Conservation (phyloP, 306 rosid species). For the Adenanthera pavonina region DNA sequence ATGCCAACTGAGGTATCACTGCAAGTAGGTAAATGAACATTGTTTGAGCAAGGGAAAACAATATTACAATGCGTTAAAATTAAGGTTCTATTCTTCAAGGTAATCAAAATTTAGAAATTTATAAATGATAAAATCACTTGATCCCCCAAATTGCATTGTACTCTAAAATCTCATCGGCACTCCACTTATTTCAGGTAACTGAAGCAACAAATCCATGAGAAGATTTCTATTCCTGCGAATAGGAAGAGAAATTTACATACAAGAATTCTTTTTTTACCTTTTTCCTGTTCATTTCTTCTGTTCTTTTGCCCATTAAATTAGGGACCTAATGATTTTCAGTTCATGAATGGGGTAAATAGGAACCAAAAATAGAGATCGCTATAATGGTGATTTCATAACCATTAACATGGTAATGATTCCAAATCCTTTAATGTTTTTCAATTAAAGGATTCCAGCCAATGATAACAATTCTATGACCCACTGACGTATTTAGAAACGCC, state of each 20-base stretch:
- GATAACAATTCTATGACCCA: not conserved
- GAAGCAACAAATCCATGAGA: conserved; percentile 8
- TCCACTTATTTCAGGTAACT: not conserved
- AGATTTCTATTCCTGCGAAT: conserved; percentile 7
- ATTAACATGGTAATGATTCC: not conserved
- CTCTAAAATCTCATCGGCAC: not conserved
- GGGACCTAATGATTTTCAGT: not conserved
- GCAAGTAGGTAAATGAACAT: conserved; percentile 44
- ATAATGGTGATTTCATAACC: conserved; percentile 13
- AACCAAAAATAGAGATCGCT: not conserved
- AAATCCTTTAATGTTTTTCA: not conserved
- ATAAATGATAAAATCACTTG: not conserved
- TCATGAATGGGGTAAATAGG: conserved; percentile 25
- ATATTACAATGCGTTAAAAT: not conserved
- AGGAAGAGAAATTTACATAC: not conserved
- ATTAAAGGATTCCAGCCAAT: not conserved
- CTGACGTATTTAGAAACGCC: not conserved
- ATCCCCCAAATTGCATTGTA: not conserved
- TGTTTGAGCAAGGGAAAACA: conserved; percentile 23
- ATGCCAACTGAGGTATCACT: conserved; percentile 57
- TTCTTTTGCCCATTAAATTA: not conserved
- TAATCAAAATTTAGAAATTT: conserved; percentile 22
- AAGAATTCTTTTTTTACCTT: not conserved
- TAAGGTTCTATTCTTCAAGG: conserved; percentile 17
- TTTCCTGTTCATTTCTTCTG: not conserved